These are phyloP conservation scores for Kluyveromyces wickerhamii DNA, from an alignment of 805 yeast genomes.

Conservation along the genomic window DNA sequence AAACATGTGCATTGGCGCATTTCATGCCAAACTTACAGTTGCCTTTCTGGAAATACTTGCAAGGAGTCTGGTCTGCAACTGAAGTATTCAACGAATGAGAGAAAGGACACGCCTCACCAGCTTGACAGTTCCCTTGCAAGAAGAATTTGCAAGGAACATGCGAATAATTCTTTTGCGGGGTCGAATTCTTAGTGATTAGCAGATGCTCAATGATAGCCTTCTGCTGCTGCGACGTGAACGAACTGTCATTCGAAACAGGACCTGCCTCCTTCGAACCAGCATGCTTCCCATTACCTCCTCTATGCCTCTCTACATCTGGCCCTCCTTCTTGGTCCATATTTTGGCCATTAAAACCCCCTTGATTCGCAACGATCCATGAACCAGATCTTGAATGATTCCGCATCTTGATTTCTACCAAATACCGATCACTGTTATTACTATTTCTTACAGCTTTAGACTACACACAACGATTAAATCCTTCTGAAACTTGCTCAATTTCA, in stretches of 20 bases:
- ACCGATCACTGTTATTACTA: background rate
- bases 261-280: background rate
- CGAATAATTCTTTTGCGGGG: slow-evolving; percentile 31
- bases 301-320: background rate
- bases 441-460: background rate
- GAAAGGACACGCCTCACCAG: slow-evolving; percentile 87
- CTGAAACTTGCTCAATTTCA: no score
- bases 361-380: no score
- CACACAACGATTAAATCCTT: no score
- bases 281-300: background rate
- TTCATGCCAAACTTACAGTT: slow-evolving; percentile 91
- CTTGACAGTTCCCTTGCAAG: slow-evolving; percentile 90
- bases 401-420: background rate
- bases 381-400: slow-evolving; percentile 1
- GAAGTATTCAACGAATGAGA: slow-evolving; percentile 62
- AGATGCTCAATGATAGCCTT: slow-evolving; percentile 22
- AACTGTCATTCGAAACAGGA: no score
- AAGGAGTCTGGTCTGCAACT: slow-evolving; percentile 38
- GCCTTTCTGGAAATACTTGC: slow-evolving; percentile 95
- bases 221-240: slow-evolving; percentile 21
- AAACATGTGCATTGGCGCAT: slow-evolving; percentile 87
- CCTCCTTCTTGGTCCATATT: background rate
- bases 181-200: slow-evolving; percentile 21
- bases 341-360: no score
- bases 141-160: slow-evolving; percentile 97